Conservation (phyloP, 495 filamentous ascomycete genomes). For the Hypoxylon perforatum region DNA sequence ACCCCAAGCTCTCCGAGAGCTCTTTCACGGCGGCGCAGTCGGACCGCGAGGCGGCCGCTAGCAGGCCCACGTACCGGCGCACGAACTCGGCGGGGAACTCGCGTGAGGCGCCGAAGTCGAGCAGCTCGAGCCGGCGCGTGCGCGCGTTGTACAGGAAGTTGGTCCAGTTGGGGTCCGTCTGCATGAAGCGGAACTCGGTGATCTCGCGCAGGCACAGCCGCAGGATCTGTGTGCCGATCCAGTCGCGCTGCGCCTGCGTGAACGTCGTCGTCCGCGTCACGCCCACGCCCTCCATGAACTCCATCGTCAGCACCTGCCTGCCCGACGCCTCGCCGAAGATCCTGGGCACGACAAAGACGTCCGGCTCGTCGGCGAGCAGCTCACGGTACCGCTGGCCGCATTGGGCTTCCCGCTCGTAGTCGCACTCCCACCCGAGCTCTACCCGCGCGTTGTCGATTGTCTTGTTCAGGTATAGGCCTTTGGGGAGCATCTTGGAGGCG, state of each 20-base stretch:
- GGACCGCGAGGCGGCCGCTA: constrained; percentile 77
- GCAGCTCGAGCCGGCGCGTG: constrained; percentile 82
- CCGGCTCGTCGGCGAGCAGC: constrained; percentile 74
- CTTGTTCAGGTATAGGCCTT: constrained; percentile 92
- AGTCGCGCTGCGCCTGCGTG: constrained; percentile 85
- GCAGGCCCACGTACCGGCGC: constrained; percentile 76
- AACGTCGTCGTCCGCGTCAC: constrained; percentile 79
- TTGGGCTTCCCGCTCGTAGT: constrained; percentile 89
- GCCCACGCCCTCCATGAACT: constrained; percentile 85
- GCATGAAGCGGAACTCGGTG: constrained; percentile 94
- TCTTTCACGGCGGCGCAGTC: constrained; percentile 71
- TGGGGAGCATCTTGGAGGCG: constrained; percentile 87
- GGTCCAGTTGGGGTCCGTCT: constrained; percentile 99
- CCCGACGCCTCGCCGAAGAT: constrained; percentile 84
- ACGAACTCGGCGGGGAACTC: constrained; percentile 87
- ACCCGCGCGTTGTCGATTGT: constrained; percentile 96
- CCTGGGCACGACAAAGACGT: constrained; percentile 81
- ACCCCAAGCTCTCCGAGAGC: constrained; percentile 85
- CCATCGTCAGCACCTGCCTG: constrained; percentile 90
- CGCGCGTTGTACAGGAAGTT: constrained; percentile 91
- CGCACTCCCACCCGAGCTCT: constrained; percentile 96
- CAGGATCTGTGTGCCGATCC: constrained; percentile 92
- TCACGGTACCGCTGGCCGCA: constrained; percentile 78
- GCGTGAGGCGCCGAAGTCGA: constrained; percentile 94
- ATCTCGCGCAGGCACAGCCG: constrained; percentile 94